Conservation (phyloP, 2,329 filamentous ascomycete species). For the Paracorniculantispora psalliotae region DNA sequence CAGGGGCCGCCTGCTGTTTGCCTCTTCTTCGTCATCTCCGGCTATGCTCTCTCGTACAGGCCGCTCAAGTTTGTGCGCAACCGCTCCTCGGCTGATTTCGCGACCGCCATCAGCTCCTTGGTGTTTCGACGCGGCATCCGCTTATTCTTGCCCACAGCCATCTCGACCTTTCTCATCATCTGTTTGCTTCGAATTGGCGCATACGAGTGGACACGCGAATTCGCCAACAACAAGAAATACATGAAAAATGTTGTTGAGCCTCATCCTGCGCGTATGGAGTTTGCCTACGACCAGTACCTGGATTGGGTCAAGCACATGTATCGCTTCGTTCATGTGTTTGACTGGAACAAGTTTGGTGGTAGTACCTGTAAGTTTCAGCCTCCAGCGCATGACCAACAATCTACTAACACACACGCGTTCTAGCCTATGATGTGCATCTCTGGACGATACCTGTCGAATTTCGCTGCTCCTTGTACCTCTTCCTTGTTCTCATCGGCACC, state of each 20-base stretch:
- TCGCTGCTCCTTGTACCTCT: conserved; percentile 53
- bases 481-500: conserved; percentile 47
- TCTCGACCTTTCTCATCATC: conserved; percentile 45
- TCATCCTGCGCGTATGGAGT: conserved; percentile 37
- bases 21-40: conserved; percentile 56
- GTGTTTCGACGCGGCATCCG: conserved; percentile 48
- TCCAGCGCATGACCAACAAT: conserved; percentile 18
- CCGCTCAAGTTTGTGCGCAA: conserved; percentile 28
- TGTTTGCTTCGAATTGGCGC: conserved; percentile 39
- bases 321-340: conserved; percentile 46
- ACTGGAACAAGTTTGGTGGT: conserved; percentile 44
- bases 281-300: conserved; percentile 34
- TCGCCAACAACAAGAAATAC: conserved; percentile 37
- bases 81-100: conserved; percentile 33
- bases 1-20: conserved; percentile 53
- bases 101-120: conserved; percentile 43
- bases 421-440: conserved; percentile 51
- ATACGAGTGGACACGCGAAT: conserved; percentile 45
- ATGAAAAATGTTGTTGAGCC: conserved; percentile 46
- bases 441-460: conserved; percentile 62
- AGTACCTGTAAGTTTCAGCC: conserved; percentile 33
- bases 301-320: conserved; percentile 47
- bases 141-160: conserved; percentile 46
- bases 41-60: conserved; percentile 44
- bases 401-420: conserved; percentile 18